Evolutionary conservation across 345 rosid genomes (phyloP), one percentile per base, ranked within the genome.

Genomic region (Salix udensis): DNA sequence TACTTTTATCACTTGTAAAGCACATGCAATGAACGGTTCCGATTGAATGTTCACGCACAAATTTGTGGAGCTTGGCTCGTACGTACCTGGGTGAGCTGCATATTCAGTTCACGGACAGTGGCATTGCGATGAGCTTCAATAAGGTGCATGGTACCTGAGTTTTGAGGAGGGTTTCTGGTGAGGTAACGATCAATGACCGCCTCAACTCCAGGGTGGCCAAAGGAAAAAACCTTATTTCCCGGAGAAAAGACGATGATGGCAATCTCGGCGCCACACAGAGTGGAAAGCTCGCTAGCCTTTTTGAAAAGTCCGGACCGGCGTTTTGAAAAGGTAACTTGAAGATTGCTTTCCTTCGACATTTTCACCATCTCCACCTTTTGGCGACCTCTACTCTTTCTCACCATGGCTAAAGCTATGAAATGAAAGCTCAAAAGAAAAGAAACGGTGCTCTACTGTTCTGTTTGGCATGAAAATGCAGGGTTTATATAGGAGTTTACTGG

Each of bases 61-160:
- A 14, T 46, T 6, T 46, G 50, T 14, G 14, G 50, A 12, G 50
- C 50, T 12, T 46, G 50, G 13, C 15, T 46, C 50, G 16, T 31
- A 14, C 30, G 15, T 65, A 81, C 86, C 74, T 78, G 82, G 55
- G 81, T 72, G 67, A 78, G 68, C 52, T 72, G 78, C 19, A 30
- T n/a, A 75, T 91, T 91, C 64, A 89, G 94, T 24, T 89, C 85
- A 5, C 82, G 83, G 21, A 86, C 70, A 31, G 67, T 55, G 2
- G 82, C 87, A 10, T 86, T 86, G 24, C 87, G 82, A 65, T 74
- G 89, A 44, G 85, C 88, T 73, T 88, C 89, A 7, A 88, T 26
- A 68, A 90, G 81, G 65, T 83, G 85, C 71, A 52, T 62, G n/a
- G 87, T 62, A 23, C 73, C 81, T 0, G 87, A 75, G 24, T 68